phyloP scores from a whole-genome alignment of 2,329 filamentous ascomycete species.

The Fusarium torreyae region DNA sequence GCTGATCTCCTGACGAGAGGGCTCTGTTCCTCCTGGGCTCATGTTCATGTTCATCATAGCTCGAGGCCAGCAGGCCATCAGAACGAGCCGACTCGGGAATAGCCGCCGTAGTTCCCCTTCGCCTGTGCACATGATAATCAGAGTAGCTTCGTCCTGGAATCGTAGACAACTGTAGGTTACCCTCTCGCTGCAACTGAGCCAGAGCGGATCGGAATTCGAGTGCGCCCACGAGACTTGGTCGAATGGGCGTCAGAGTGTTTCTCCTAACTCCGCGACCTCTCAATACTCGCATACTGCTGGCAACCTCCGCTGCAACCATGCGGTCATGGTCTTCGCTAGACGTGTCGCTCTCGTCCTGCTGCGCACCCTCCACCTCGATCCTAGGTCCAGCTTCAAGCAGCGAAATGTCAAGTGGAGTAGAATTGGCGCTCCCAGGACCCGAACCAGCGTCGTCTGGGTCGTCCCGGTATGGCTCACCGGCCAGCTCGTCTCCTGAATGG shows the following conservation, averaged over 20 bases:
- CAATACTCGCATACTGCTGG: slow-evolving; percentile 91
- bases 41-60: slow-evolving; percentile 14
- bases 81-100: slow-evolving; percentile 38
- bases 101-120: slow-evolving; percentile 51
- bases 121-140: slow-evolving; percentile 49
- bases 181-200: slow-evolving; percentile 86
- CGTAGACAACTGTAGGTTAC: slow-evolving; percentile 79
- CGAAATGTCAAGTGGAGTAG: slow-evolving; percentile 56
- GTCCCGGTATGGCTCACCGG: slow-evolving; percentile 74
- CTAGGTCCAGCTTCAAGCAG: slow-evolving; percentile 62
- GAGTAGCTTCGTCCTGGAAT: slow-evolving; percentile 75
- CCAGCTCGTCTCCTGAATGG: slow-evolving; percentile 67
- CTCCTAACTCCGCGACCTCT: slow-evolving; percentile 76
- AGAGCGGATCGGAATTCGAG: slow-evolving; percentile 94
- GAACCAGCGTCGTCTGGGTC: slow-evolving; percentile 60
- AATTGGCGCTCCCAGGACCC: slow-evolving; percentile 28
- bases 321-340: slow-evolving; percentile 70
- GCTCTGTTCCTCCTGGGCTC: slow-evolving; percentile 55
- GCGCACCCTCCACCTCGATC: slow-evolving; percentile 63
- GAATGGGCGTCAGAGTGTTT: slow-evolving; percentile 86
- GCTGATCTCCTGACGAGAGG: slow-evolving; percentile 63
- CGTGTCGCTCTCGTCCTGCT: slow-evolving; percentile 63
- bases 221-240: slow-evolving; percentile 92
- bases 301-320: slow-evolving; percentile 84
- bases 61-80: slow-evolving; percentile 18